A percentile compares a stretch with the other conserved stretches of the same genome.
Evolutionary conservation across 345 rosid genomes (phyloP).

Genomic region (Populus ilicifolia): DNA sequence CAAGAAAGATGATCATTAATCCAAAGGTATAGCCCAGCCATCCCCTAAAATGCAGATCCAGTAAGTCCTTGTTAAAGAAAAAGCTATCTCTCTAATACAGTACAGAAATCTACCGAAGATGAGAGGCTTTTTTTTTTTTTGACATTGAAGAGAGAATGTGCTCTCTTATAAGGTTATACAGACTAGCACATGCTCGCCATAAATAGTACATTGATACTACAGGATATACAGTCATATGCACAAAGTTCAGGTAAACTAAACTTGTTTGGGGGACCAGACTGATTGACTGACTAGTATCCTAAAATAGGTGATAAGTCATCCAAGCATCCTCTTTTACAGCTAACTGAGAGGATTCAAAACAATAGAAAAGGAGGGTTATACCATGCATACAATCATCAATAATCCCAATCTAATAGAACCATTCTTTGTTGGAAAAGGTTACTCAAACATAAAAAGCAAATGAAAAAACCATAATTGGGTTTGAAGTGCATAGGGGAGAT

Average conservation of each 20-base stretch:
- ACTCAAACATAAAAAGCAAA: neutral
- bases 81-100: neutral
- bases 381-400: neutral
- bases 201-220: no score
- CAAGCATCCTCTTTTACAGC: no score
- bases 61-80: slow-evolving; percentile 1
- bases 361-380: no score
- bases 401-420: neutral
- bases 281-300: no score
- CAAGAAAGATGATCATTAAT: slow-evolving; percentile 38
- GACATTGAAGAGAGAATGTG: neutral
- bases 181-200: no score
- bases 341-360: neutral
- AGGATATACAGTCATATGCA: no score
- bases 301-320: no score
- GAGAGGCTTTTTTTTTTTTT: neutral
- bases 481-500: neutral
- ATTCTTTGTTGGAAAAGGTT: neutral
- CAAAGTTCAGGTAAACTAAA: no score
- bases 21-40: slow-evolving; percentile 68
- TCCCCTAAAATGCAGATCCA: slow-evolving; percentile 39
- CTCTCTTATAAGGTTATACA: no score
- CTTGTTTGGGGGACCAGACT: no score
- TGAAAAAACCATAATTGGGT: neutral
- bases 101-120: neutral